phyloP scores from a whole-genome alignment of 2,329 filamentous ascomycete genomes.

The Aspergillus eucalypticola region DNA sequence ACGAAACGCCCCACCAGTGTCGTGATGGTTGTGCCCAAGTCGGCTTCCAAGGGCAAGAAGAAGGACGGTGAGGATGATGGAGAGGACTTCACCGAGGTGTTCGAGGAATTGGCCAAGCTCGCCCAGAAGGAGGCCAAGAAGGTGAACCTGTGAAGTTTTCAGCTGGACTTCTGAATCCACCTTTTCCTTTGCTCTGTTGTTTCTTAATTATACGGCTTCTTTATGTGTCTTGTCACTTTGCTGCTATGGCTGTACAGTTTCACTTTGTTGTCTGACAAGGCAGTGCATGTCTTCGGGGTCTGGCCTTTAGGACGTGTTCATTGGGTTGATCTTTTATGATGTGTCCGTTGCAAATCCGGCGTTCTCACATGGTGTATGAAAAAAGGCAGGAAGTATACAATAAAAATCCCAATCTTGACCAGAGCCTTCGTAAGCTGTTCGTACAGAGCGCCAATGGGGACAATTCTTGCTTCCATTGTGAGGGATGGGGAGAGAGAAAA shows the following conservation, averaged over 20 bases:
- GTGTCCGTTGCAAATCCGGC: slow-evolving; percentile 41
- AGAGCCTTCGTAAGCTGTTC: not conserved
- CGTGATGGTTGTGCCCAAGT: slow-evolving; percentile 71
- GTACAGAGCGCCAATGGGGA: not conserved
- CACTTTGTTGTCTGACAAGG: slow-evolving; percentile 38
- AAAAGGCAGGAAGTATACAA: slow-evolving; percentile 37
- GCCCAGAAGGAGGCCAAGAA: slow-evolving; percentile 60
- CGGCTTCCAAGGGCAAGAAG: slow-evolving; percentile 53
- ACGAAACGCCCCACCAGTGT: slow-evolving; percentile 97
- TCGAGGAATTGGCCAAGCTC: slow-evolving; percentile 59
- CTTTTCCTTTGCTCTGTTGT: slow-evolving; percentile 24
- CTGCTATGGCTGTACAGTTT: slow-evolving; percentile 41
- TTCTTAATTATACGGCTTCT: slow-evolving; percentile 30
- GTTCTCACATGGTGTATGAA: slow-evolving; percentile 44
- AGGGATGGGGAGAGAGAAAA: not conserved
- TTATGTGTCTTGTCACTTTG: slow-evolving; percentile 22
- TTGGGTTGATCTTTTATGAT: slow-evolving; percentile 35
- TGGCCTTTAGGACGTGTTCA: slow-evolving; percentile 38
- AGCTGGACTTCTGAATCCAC: slow-evolving; percentile 13
- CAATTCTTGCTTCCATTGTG: not conserved
- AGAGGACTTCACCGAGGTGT: slow-evolving; percentile 55
- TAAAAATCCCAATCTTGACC: slow-evolving; percentile 17
- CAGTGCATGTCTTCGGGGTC: slow-evolving; percentile 42
- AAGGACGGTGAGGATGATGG: slow-evolving; percentile 50
- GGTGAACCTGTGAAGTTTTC: slow-evolving; percentile 51